A percentile compares a stretch with the other conserved stretches of the same genome.
Conservation (phyloP, 805 yeast genomes). For the Maudiozyma saulgeensis region DNA sequence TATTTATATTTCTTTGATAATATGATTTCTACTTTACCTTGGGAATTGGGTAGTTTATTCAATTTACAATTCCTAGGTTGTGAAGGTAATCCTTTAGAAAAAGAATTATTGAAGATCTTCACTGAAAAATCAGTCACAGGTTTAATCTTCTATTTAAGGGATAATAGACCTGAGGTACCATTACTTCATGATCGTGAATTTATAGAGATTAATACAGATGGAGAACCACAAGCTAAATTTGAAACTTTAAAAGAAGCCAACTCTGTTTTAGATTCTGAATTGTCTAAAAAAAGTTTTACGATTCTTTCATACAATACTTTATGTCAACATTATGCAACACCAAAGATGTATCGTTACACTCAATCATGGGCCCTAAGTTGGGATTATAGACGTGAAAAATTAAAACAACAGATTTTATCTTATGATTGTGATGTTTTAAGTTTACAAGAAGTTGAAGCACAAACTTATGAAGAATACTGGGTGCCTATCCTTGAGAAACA, state of each 20-base stretch:
- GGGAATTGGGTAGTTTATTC: constrained; percentile 74
- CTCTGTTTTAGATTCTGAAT: constrained; percentile 15
- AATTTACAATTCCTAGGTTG: constrained; percentile 82
- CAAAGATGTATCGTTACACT: constrained; percentile 84
- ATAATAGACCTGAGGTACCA: constrained; percentile 58
- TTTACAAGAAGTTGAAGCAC: constrained; percentile 90
- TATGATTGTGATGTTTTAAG: constrained; percentile 72
- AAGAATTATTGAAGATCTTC: constrained; percentile 51
- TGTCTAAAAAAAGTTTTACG: constrained; percentile 45
- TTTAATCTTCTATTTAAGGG: constrained; percentile 71
- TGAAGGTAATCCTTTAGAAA: constrained; percentile 84
- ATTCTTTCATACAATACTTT: constrained; percentile 81
- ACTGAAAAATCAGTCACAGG: constrained; percentile 81
- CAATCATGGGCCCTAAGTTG: constrained; percentile 96
- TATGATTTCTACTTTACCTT: constrained; percentile 63
- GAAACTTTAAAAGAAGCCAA: constrained; percentile 26
- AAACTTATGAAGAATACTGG: constrained; percentile 82
- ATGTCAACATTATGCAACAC: constrained; percentile 92
- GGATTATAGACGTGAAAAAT: constrained; percentile 75
- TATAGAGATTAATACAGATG: constrained; percentile 70
- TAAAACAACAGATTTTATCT: constrained; percentile 61
- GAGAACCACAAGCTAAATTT: constrained; percentile 37
- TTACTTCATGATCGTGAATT: constrained; percentile 74
- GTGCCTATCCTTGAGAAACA: constrained; percentile 55
- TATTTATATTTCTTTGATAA: constrained; percentile 85